Conservation (phyloP, 179 eudicot species). For the Vitellaria paradoxa region DNA sequence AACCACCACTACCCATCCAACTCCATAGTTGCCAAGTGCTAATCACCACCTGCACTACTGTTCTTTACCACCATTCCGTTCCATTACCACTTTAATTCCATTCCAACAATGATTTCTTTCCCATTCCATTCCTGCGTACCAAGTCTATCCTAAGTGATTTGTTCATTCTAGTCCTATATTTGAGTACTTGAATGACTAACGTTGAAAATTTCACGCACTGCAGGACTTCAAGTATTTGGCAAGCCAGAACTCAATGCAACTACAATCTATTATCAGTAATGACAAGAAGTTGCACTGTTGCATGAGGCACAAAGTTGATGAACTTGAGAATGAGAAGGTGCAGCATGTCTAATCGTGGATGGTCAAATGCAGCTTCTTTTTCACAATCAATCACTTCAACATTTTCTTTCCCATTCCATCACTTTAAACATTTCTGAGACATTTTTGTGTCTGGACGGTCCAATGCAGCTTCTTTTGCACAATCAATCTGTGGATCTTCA, state of each 20-base stretch:
- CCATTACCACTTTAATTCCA: too few relatives aligned
- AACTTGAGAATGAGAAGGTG: slow-evolving; percentile 83
- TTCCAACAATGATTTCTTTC: too few relatives aligned
- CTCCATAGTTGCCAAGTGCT: too few relatives aligned
- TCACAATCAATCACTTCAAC: slow-evolving; percentile 33
- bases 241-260: slow-evolving; percentile 35
- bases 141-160: too few relatives aligned
- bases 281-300: slow-evolving; percentile 33
- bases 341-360: neutral
- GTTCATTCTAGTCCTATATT: neutral
- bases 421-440: slow-evolving; percentile 18
- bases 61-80: too few relatives aligned
- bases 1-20: too few relatives aligned
- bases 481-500: slow-evolving; percentile 49
- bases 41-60: too few relatives aligned
- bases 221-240: slow-evolving; percentile 56
- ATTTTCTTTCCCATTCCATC: neutral
- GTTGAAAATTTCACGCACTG: slow-evolving; percentile 3
- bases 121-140: too few relatives aligned
- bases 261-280: slow-evolving; percentile 39
- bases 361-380: slow-evolving; percentile 48
- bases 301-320: slow-evolving; percentile 44
- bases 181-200: neutral
- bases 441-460: slow-evolving; percentile 21
- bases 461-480: slow-evolving; percentile 50